Evolutionary conservation across 2,329 filamentous ascomycete genomes (phyloP), one percentile per base, ranked within the genome.

Genomic region (Paraphoma chrysanthemicola): DNA sequence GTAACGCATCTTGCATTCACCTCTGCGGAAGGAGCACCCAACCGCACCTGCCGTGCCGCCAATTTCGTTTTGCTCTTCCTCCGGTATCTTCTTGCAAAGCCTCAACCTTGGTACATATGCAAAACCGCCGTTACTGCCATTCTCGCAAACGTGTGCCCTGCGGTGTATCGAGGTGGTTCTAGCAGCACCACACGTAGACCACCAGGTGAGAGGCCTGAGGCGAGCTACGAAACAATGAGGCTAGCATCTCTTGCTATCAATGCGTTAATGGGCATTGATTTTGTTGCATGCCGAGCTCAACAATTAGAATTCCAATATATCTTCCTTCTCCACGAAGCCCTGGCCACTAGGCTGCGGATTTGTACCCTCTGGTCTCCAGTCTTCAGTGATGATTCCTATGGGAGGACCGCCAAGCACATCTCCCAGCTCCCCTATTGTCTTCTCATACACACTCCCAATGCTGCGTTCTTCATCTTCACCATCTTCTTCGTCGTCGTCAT

Each of bases 351-450:
- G 60, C 31, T 62, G 56, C 39, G 63, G 57, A 28, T 53, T 56
- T 9, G 44, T 48, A 11, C 54, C 52, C 2, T 57, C 57, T n/a
- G 49, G 17, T 23, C 31, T 43, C 67, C 63, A 75, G 31, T 73
- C 70, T 17, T 82, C 79, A 1, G 80, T 81, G 28, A 81, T 77
- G 46, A 82, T 79, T 2, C 80, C 80, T 63, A 82, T 81, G 42
- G 75, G 75, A 3, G 76, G 73, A 11, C 75, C 77, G 17, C 85
- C 88, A 29, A 95, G 76, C 10, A 85, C 82, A 67, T 89, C 87
- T 0, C 90, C 91, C 12, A 96, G 77, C 69, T 90, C 84, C 39
- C 91, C 84, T 62, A 96, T 85, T 0, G 92, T 95, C 66, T 85
- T 85, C 73, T 95, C 91, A 77, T 95, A 97, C 1, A 96, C 88